Conservation (phyloP, 2,329 filamentous ascomycete genomes). For the Fusarium subtropicale region DNA sequence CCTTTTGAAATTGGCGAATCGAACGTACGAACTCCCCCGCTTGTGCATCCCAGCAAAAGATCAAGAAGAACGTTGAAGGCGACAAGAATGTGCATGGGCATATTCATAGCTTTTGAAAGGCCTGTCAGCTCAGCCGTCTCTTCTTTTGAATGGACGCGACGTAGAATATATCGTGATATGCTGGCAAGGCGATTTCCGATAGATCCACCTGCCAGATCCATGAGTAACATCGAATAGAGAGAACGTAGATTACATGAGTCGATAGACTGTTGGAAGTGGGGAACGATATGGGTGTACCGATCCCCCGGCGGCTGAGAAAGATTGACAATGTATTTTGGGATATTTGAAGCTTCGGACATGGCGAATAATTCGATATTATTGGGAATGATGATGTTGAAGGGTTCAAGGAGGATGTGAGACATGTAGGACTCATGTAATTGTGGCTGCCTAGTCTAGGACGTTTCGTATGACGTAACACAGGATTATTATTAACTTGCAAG, state of each 20-base stretch:
- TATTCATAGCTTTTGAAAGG: constrained; percentile 61
- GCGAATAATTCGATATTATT: neutral
- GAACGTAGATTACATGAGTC: constrained; percentile 51
- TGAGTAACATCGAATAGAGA: constrained; percentile 63
- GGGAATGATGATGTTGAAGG: neutral
- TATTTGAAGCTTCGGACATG: neutral
- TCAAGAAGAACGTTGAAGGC: constrained; percentile 73
- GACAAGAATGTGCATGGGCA: constrained; percentile 70
- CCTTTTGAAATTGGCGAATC: neutral
- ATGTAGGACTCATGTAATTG: neutral
- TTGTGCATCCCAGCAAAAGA: constrained; percentile 73
- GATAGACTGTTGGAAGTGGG: constrained; percentile 34
- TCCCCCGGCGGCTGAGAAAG: constrained; percentile 43
- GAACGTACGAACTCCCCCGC: constrained; percentile 51
- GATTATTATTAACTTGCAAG: too few relatives aligned
- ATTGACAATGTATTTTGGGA: constrained; percentile 47
- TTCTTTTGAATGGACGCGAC: constrained; percentile 63
- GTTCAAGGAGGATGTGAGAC: neutral
- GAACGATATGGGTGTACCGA: constrained; percentile 47
- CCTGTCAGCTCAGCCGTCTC: constrained; percentile 72
- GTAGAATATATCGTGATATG: constrained; percentile 60
- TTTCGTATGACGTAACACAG: neutral
- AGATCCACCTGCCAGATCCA: constrained; percentile 28
- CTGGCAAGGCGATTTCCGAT: constrained; percentile 46
- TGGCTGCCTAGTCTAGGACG: neutral